These are phyloP conservation scores for Strobilomyces dryophilus DNA, from an alignment of 768 basidiomycete genomes.

Conservation along the genomic window DNA sequence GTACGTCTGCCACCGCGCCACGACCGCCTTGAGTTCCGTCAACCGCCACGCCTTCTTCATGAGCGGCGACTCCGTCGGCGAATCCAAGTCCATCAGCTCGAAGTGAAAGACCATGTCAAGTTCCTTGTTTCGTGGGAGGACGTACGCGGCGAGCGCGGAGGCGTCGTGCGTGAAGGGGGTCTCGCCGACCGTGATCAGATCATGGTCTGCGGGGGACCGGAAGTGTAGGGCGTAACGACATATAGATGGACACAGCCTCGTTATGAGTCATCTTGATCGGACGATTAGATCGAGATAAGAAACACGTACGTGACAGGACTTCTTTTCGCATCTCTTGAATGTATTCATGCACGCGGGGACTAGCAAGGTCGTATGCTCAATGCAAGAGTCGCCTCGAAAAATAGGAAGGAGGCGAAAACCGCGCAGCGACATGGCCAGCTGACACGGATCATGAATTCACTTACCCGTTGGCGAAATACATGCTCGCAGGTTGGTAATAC, in stretches of 20 bases:
- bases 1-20: constrained; percentile 52
- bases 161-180: constrained; percentile 55
- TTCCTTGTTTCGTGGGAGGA: constrained; percentile 53
- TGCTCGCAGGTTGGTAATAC: constrained; percentile 50
- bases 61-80: constrained; percentile 39
- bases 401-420: constrained; percentile 1
- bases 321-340: constrained; percentile 61
- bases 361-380: constrained; percentile 22
- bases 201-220: constrained; percentile 36
- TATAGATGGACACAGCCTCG: neutral
- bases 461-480: constrained; percentile 59
- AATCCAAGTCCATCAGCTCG: constrained; percentile 58
- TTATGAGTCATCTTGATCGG: constrained; percentile 4
- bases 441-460: constrained; percentile 10
- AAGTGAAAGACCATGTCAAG: constrained; percentile 67
- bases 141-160: constrained; percentile 49
- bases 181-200: constrained; percentile 65
- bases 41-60: constrained; percentile 48
- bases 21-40: constrained; percentile 44
- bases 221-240: constrained; percentile 3
- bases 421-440: neutral
- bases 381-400: neutral
- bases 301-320: constrained; percentile 53
- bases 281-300: constrained; percentile 13
- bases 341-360: constrained; percentile 64